A percentile compares a stretch with the other conserved stretches of the same genome.
These are phyloP conservation scores for Raphanus hybrid DNA, from an alignment of 441 rosid genomes.

Conservation along the genomic window DNA sequence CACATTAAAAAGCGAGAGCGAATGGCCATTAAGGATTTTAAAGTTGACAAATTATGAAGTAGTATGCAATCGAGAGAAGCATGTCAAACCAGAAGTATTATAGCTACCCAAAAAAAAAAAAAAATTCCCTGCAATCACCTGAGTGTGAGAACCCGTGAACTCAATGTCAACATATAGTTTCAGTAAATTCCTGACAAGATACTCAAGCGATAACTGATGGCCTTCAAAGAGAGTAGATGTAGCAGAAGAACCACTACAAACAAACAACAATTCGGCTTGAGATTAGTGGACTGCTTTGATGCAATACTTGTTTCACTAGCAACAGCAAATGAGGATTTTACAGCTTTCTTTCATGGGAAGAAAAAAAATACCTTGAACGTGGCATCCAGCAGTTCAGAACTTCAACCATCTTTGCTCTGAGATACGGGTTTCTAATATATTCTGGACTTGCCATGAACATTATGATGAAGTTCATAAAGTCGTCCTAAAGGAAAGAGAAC, in stretches of 20 bases:
- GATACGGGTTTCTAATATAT: slow-evolving; percentile 88
- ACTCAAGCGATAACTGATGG: slow-evolving; percentile 87
- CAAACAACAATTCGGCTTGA: neutral
- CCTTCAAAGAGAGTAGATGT: slow-evolving; percentile 90
- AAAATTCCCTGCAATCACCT: slow-evolving; percentile 60
- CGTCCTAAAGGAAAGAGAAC: slow-evolving; percentile 67
- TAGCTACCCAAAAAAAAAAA: slow-evolving; percentile 24
- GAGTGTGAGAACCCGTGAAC: slow-evolving; percentile 98
- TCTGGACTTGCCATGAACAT: slow-evolving; percentile 98
- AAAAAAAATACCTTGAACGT: slow-evolving; percentile 66
- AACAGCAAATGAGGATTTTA: slow-evolving; percentile 15
- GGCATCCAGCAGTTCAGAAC: slow-evolving; percentile 98
- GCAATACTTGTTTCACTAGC: slow-evolving; percentile 24
- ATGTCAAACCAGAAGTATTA: slow-evolving; percentile 16
- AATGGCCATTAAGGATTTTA: slow-evolving; percentile 13
- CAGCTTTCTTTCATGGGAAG: slow-evolving; percentile 16
- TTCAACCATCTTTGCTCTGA: slow-evolving; percentile 99
- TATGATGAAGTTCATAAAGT: slow-evolving; percentile 97
- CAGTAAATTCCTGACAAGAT: slow-evolving; percentile 97
- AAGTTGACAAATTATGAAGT: slow-evolving; percentile 7
- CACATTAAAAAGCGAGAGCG: neutral
- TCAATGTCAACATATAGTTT: slow-evolving; percentile 98
- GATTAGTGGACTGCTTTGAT: slow-evolving; percentile 1
- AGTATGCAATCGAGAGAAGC: slow-evolving; percentile 10
- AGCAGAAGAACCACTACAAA: slow-evolving; percentile 84